Conservation (phyloP, 2,329 filamentous ascomycete genomes). For the Endothia cerciana region DNA sequence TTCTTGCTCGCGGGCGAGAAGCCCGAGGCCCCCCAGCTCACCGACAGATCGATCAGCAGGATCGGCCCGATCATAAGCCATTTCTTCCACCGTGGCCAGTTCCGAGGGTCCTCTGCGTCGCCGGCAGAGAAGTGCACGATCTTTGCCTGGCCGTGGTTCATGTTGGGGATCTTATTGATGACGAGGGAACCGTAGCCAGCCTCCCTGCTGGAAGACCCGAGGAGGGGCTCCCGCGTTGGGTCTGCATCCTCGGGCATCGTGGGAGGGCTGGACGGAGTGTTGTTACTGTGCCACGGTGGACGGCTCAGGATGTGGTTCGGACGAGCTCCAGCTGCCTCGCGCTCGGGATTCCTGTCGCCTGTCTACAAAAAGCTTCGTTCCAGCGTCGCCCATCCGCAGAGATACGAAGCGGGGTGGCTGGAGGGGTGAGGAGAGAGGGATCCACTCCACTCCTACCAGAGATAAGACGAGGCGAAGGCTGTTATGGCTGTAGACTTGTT, state of each 20-base stretch:
- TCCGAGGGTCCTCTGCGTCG: slow-evolving; percentile 37
- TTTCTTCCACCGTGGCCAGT: slow-evolving; percentile 41
- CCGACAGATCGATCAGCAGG: slow-evolving; percentile 38
- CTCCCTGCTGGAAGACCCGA: background rate
- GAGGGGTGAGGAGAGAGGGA: background rate
- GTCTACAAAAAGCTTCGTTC: too few relatives aligned
- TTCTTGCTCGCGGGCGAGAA: slow-evolving; percentile 49
- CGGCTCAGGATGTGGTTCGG: background rate
- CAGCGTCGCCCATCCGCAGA: background rate
- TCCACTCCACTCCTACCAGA: background rate
- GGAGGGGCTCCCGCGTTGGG: slow-evolving; percentile 15
- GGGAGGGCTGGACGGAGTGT: background rate
- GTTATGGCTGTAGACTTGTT: too few relatives aligned
- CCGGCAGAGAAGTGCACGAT: slow-evolving; percentile 29
- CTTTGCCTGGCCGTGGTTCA: background rate
- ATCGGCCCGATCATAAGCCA: slow-evolving; percentile 39
- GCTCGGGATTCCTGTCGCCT: too few relatives aligned
- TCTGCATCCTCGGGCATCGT: slow-evolving; percentile 7
- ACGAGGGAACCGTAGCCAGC: slow-evolving; percentile 4
- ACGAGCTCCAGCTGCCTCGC: background rate
- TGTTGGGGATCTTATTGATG: background rate
- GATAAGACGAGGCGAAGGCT: background rate
- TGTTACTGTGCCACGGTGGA: background rate
- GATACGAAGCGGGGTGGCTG: slow-evolving; percentile 1
- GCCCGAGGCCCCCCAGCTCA: slow-evolving; percentile 50